These are phyloP conservation scores for Pichia sp. DNA, from an alignment of 1,139 yeast species.

Conservation along the genomic window DNA sequence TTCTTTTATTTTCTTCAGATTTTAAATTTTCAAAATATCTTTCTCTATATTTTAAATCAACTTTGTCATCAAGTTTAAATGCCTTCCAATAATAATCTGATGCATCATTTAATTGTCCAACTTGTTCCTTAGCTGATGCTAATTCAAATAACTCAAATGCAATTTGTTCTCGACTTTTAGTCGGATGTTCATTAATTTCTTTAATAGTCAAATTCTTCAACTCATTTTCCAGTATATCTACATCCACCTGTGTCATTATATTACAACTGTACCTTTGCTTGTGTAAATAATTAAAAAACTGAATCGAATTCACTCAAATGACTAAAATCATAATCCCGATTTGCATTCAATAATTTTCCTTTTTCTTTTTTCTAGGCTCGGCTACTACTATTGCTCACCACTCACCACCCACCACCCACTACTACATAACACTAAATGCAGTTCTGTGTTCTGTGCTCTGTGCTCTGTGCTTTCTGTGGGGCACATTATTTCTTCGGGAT, in stretches of 20 bases:
- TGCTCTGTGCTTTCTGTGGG: no score
- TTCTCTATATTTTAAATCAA: constrained; percentile 63
- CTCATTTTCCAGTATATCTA: constrained; percentile 21
- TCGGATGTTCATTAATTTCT: constrained; percentile 26
- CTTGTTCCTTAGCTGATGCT: constrained; percentile 67
- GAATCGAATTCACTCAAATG: no score
- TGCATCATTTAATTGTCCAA: constrained; percentile 78
- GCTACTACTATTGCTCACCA: no score
- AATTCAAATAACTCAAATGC: constrained; percentile 63
- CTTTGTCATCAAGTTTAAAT: constrained; percentile 53
- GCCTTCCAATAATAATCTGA: constrained; percentile 69
- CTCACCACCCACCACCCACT: no score
- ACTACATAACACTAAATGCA: no score
- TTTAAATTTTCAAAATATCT: constrained; percentile 7
- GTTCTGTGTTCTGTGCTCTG: no score
- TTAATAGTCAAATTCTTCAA: constrained; percentile 20
- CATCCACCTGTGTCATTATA: constrained; percentile 12
- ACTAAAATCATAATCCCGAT: no score
- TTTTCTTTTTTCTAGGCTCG: no score
- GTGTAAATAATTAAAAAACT: neutral
- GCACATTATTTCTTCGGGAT: no score
- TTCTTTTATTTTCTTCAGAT: constrained; percentile 1
- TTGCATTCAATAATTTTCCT: no score
- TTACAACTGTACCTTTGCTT: no score
- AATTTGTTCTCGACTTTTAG: constrained; percentile 23